Base-by-base conservation (phyloP, 164 flowering plant genomes). In the Paratinospora sagittata region DNA sequence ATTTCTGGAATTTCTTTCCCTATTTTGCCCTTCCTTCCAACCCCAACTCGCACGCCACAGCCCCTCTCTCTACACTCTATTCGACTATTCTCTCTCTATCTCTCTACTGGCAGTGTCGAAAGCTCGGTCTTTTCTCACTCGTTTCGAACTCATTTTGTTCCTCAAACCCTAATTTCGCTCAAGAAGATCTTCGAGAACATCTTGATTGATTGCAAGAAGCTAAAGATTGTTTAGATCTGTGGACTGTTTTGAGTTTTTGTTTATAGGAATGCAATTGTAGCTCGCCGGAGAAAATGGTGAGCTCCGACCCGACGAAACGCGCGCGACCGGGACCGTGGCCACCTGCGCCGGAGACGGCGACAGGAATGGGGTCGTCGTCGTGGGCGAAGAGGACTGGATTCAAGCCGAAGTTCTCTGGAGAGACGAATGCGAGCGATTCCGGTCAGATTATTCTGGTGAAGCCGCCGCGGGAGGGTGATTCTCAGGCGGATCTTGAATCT, bases 331-430 rank as follows among this genome's bases (percentile, higher is more conserved):
- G 94, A 8, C 90, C 90, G 14, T 85, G 90, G 90, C 92, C 96
- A 4, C 78, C 90, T 16, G 70, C 70, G 7, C 63, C 71, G 14
- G 75, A 70, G 21, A 27, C 73, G 23, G 27, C 62, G n/a, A 49
- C 73, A 70, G 61, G 73, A 70, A 60, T 79, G 78, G 86, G 85
- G 72, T 79, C 93, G 7, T 70, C 91, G 13, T 84, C 97, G 0
- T 92, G 99, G 99, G 99, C 99, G 2, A 90, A 85, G 81, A 76
- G 81, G 43, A 91, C 98, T 27, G 96, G 97, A 0, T 95, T 95
- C 84, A 82, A 84, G 12, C 86, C 96, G 17, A 89, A 84, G 75
- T 86, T 92, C 75, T 95, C 98, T 27, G 98, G 98, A 1, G 98
- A 95, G 84, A 79, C 94, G 61, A 87, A 83, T 80, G 89, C 85